Evolutionary conservation across 306 rosid species (phyloP), one percentile per base, ranked within the genome.

Genomic region (Albizia julibrissin): DNA sequence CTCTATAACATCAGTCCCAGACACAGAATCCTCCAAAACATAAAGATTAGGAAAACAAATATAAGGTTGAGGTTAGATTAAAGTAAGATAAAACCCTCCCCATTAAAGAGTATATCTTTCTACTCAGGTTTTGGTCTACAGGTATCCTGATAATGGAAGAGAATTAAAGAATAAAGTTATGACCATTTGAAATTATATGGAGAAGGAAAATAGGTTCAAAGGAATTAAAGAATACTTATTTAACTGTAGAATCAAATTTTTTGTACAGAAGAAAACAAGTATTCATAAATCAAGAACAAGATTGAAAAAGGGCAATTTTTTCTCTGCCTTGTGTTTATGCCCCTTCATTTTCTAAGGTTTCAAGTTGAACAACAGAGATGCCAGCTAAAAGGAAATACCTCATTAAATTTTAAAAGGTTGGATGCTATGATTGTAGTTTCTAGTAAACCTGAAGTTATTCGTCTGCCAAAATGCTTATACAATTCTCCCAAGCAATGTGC

Each of bases 401-500:
- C 99, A 26, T 70, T 69, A 82, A 84, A 93, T 86, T 86, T 95
- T 86, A 93, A 83, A 64, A 95, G 97, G 75, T 95, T 95, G 29
- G 91, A 85, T 69, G 91, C 96, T 87, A 95, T 89, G 44, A 59
- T 89, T 52, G 99, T 90, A 13, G 98, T 95, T 84, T 95, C 99
- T 65, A 81, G 90, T 84, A 95, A 93, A 81, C 99, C 98, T 1
- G 99, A 89, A 21, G 99, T 93, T 76, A 93, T 95, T 84, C 88
- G 90, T 89, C 99, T 89, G 67, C 99, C 99, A 88, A 95, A 95
- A 83, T 93, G 93, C 81, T 88, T 87, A 80, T 95, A 93, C 80
- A 95, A 78, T 85, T 95, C 98, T 84, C 96, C 99, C 85, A 95
- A 84, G 88, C 99, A 93, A 75, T 93, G 99, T 47, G 92, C 92